Evolutionary conservation across 106 monocot genomes (phyloP), one percentile per base, ranked within the genome.

Genomic region (Hemerocallis citrina): DNA sequence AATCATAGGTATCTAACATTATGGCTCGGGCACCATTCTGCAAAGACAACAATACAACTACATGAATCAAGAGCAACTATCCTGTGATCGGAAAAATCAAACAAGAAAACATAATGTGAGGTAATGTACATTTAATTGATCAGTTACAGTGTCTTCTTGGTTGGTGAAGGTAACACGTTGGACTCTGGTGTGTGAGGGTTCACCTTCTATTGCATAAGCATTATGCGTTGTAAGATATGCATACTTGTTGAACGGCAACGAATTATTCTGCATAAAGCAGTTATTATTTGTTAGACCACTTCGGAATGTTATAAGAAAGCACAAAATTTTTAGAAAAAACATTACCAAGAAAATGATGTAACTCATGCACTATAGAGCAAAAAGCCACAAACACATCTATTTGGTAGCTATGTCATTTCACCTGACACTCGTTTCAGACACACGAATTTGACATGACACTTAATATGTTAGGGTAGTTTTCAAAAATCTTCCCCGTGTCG

Each of bases 191-290:
- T 76, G 80, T 38, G 77, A 80, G 33, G 89, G 83, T 34, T 89
- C 83, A 19, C 77, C 80, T 3, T 52, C 63, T 44, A 84, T 89
- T 12, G 89, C 83, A 59, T 55, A 89, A 37, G 89, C 70, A 39
- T 89, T 89, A 76, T 89, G 83, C 17, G 89, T 89, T 0, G 89
- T 84, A 55, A 89, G 77, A 72, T 67, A 87, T 9, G 87, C 87
- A 63, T 87, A 87, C 34, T 83, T 83, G 55, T 88, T 88, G 74
- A 83, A 88, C 9, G 88, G 83, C 63, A 88, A 37, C 4, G 88
- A 88, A 64, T 77, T 80, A 54, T 85, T 85, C 85, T 85, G 72
- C 29, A 7, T 24, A 48, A 25, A 64, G 11, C 49, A 32, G 7
- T 19, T 7, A 16, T 19, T 4, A 14, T 3, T 36, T 46, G 20